Base-by-base conservation (phyloP, 106 monocot genomes). In the Dendrobium chrysotoxum region DNA sequence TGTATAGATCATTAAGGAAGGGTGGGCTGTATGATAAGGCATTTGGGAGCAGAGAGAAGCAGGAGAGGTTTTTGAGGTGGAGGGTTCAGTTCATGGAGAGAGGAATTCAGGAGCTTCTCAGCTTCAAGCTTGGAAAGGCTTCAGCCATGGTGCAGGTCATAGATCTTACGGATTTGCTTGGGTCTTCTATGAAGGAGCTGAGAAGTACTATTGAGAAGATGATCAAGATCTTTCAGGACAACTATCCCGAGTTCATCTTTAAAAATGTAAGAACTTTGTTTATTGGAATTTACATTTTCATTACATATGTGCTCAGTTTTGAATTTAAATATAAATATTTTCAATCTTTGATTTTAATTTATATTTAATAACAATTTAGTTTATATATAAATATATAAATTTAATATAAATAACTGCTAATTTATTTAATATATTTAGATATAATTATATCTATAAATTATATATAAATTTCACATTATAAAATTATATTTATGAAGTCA, bases 81-180 rank as follows among this genome's bases (percentile, higher is more conserved):
- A 85, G 92, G 77, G 89, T 95, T 35, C 88, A 79, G 80, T 79
- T 84, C 12, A 91, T 95, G 95, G 95, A 93, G 88, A 78, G 80
- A 55, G 91, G 89, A 16, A 77, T 95, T 5, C 70, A 40, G 54
- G 47, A 84, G 71, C 73, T 95, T 12, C 9, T 46, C 30, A 91
- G 86, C 86, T 89, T 95, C 80, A 86, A 72, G 75, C n/a, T 25
- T 35, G 86, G 87, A 0, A 86, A 64, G 0, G 75, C 17, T 0
- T 77, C 66, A 1, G 66, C 82, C 5, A 81, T 91, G 73, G 18
- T 86, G 16, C 84, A 91, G 77, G 75, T 91, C 21, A 86, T 81
- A 15, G 90, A 91, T 74, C 82, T 91, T 61, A 88, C 83, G 84
- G 77, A 86, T 40, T 81, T 79, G 4, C 12, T 78, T 6, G 40